Evolutionary conservation across 495 filamentous ascomycete species (phyloP).

Genomic region (Neurospora sp.): DNA sequence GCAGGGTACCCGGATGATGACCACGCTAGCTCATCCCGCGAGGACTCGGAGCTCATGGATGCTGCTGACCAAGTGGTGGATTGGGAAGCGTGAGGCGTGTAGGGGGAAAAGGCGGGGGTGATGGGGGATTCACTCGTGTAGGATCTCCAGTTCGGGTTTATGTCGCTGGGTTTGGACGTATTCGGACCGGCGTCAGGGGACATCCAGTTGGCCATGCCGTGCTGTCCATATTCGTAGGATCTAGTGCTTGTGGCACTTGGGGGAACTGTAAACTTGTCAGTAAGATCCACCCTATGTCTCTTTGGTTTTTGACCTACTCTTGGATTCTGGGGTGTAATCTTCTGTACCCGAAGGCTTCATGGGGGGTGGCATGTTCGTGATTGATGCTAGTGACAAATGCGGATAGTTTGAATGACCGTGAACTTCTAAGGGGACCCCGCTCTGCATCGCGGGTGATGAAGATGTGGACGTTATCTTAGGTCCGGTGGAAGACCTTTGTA

Average conservation of each 20-base stretch:
- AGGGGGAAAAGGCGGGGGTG: slow-evolving; percentile 30
- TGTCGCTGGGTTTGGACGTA: slow-evolving; percentile 25
- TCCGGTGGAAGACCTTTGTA: slow-evolving; percentile 27
- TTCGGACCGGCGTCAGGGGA: slow-evolving; percentile 26
- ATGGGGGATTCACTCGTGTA: slow-evolving; percentile 31
- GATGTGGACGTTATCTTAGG: slow-evolving; percentile 35
- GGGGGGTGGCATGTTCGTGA: slow-evolving; percentile 38
- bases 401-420: slow-evolving; percentile 34
- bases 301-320: slow-evolving; percentile 26
- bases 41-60: slow-evolving; percentile 21
- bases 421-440: slow-evolving; percentile 32
- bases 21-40: slow-evolving; percentile 28
- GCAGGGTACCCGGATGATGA: slow-evolving; percentile 23
- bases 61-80: slow-evolving; percentile 32
- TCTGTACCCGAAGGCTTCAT: slow-evolving; percentile 31
- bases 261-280: slow-evolving; percentile 28
- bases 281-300: neutral
- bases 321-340: slow-evolving; percentile 25
- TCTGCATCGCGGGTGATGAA: slow-evolving; percentile 39
- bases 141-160: slow-evolving; percentile 27
- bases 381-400: slow-evolving; percentile 37
- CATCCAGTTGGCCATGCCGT: slow-evolving; percentile 34
- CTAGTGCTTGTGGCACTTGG: slow-evolving; percentile 22
- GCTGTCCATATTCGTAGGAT: slow-evolving; percentile 29
- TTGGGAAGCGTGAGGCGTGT: slow-evolving; percentile 27